Evolutionary conservation across 768 basidiomycete species (phyloP), one percentile per base, ranked within the genome.

Genomic region (Dentipellis sp.): DNA sequence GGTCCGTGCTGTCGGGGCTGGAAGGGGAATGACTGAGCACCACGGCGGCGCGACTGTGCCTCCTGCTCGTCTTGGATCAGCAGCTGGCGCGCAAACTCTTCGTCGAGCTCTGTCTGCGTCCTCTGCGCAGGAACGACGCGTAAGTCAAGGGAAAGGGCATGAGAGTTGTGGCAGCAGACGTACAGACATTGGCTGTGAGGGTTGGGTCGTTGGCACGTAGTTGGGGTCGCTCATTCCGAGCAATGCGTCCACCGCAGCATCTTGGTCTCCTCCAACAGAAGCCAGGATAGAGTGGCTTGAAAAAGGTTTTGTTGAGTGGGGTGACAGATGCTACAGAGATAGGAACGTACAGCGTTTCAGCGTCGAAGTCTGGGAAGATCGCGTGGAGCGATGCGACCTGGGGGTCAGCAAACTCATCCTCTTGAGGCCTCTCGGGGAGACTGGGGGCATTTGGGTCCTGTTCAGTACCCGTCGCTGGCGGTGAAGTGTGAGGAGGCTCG

Each of bases 141-240:
- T 16, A 10, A 29, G 17, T 38, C 49, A 16, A 59, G 39, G 55
- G 56, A 56, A 40, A n/a, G 21, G 34, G 49, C 36, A 35, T 16
- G 39, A 55, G 19, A 38, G 39, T 12, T n/a, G n/a, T n/a, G n/a
- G 23, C 35, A 17, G 61, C 45, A 23, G 45, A 59, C 61, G 21
- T 52, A 72, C 72, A 62, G 58, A 68, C 58, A 57, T 69, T 55
- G 54, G 57, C 49, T 58, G 59, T 9, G 59, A 61, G 12, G 42
- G 54, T 4, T n/a, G 21, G n/a, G 50, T 21, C 12, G 74, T 65
- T 3, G 82, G 67, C 16, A 75, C 75, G 64, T 86, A 91, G 7
- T 83, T 76, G 1, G 90, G 90, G 70, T 94, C 91, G 69, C 78
- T 91, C 91, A 94, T 92, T 10, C 84, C 86, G 7, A 94, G 78